Evolutionary conservation across 179 eudicot species (phyloP).

Genomic region (Spinacia oleracea): DNA sequence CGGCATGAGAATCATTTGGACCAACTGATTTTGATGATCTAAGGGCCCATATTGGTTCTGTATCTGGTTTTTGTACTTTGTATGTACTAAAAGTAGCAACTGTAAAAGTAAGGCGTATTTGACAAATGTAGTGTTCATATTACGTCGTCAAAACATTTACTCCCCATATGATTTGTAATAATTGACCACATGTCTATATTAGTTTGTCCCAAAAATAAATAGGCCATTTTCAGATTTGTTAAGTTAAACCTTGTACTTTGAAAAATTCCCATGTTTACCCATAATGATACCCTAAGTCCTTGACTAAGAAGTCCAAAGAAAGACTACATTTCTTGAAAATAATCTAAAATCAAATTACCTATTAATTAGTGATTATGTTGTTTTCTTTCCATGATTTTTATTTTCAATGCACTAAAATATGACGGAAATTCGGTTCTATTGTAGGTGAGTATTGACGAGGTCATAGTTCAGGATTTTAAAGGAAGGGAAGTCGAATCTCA

Average conservation of each 20-base stretch:
- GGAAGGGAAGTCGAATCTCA: constrained; percentile 85
- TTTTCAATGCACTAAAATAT: constrained; percentile 2
- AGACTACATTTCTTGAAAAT: not conserved
- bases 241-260: not conserved
- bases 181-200: not conserved
- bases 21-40: too few species aligned
- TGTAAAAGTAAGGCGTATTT: too few species aligned
- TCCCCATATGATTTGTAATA: not conserved
- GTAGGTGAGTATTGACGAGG: constrained; percentile 60
- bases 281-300: too few species aligned
- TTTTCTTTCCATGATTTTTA: not conserved
- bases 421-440: constrained; percentile 19
- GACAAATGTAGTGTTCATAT: not conserved
- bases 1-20: too few species aligned
- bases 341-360: not conserved
- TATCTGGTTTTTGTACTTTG: not conserved
- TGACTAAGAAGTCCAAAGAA: not conserved
- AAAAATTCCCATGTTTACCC: not conserved
- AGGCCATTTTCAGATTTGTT: not conserved
- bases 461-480: constrained; percentile 57
- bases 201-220: not conserved
- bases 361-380: not conserved
- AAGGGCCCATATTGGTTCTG: not conserved
- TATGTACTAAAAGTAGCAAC: too few species aligned
- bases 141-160: not conserved